These are phyloP conservation scores for Candida corydali DNA, from an alignment of 805 yeast genomes.

Conservation along the genomic window DNA sequence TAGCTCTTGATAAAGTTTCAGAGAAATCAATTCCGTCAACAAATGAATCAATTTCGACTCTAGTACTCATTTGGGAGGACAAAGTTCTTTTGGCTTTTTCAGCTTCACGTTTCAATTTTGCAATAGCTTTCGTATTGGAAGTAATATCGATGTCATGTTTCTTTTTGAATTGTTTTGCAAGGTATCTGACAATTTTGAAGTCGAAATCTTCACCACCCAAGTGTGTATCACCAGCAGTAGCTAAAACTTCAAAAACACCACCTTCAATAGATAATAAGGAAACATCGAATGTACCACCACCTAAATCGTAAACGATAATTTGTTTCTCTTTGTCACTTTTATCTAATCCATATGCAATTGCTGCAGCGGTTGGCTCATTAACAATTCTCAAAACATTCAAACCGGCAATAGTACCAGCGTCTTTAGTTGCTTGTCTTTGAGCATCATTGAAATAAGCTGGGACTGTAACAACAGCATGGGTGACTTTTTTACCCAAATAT, in stretches of 20 bases:
- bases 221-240: conserved; percentile 49
- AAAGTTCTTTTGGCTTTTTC: conserved; percentile 48
- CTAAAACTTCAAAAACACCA: conserved; percentile 46
- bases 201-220: conserved; percentile 51
- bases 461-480: conserved; percentile 92
- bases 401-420: conserved; percentile 96
- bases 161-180: conserved; percentile 41
- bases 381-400: conserved; percentile 91
- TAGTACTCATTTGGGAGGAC: conserved; percentile 40
- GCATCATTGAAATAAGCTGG: conserved; percentile 98
- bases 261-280: conserved; percentile 59
- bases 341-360: conserved; percentile 57
- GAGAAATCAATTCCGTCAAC: conserved; percentile 47
- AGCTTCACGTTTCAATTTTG: conserved; percentile 46
- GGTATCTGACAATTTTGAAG: conserved; percentile 40
- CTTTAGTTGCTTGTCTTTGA: conserved; percentile 97
- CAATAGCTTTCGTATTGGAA: conserved; percentile 37
- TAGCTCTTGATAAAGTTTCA: conserved; percentile 44
- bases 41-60: conserved; percentile 44
- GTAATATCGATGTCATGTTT: conserved; percentile 42
- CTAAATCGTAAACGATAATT: conserved; percentile 45
- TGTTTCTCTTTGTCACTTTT: conserved; percentile 57
- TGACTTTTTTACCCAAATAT: conserved; percentile 51
- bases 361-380: conserved; percentile 88
- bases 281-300: conserved; percentile 69